These are phyloP conservation scores for Stagonosporopsis vannaccii DNA, from an alignment of 2,329 filamentous ascomycete species.

Conservation along the genomic window DNA sequence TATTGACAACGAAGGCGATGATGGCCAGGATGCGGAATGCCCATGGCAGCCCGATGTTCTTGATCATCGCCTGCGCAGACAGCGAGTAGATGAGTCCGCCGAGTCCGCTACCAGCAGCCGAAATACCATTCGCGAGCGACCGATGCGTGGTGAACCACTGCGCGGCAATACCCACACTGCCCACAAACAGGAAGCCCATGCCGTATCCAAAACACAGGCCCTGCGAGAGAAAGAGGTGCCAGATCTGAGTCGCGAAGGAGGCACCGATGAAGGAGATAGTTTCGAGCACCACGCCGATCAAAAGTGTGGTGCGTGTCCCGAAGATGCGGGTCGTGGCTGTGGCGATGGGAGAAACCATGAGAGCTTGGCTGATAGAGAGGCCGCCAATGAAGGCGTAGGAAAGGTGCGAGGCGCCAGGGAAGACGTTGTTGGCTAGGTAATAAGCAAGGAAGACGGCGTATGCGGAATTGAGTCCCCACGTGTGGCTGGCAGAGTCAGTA, in stretches of 20 bases:
- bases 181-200: constrained; percentile 79
- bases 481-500: constrained; percentile 59
- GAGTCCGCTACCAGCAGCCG: constrained; percentile 73
- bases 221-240: constrained; percentile 79
- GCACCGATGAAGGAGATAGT: constrained; percentile 71
- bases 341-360: constrained; percentile 73
- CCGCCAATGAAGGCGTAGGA: constrained; percentile 81
- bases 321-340: constrained; percentile 67
- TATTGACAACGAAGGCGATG: constrained; percentile 69
- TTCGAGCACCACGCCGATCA: constrained; percentile 70
- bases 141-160: constrained; percentile 77
- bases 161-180: constrained; percentile 70
- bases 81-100: constrained; percentile 77
- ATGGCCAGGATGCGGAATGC: constrained; percentile 71
- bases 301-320: constrained; percentile 70
- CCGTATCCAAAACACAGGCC: constrained; percentile 79
- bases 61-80: constrained; percentile 72
- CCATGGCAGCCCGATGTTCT: constrained; percentile 69
- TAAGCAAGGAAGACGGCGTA: constrained; percentile 76
- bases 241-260: constrained; percentile 72
- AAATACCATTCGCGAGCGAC: constrained; percentile 73
- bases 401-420: constrained; percentile 68
- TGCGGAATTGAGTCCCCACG: constrained; percentile 76
- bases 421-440: constrained; percentile 71
- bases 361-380: constrained; percentile 69